These are phyloP conservation scores for Pseudocercospora fuligena DNA, from an alignment of 2,329 filamentous ascomycete species.

Conservation along the genomic window DNA sequence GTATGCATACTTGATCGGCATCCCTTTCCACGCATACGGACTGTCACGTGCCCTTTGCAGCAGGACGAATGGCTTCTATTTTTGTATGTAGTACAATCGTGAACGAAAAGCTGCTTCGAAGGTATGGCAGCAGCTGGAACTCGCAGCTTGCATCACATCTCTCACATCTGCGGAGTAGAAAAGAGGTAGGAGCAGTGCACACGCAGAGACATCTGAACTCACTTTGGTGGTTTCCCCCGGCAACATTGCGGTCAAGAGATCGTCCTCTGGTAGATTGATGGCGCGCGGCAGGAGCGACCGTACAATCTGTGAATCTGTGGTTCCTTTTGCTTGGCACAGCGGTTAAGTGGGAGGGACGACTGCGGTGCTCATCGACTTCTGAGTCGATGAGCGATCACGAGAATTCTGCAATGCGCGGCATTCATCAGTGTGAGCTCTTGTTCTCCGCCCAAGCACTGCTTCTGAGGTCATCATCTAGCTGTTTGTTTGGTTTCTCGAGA, in stretches of 20 bases:
- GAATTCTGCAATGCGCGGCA: not conserved
- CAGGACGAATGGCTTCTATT: no score
- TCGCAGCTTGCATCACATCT: not conserved
- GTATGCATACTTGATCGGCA: no score
- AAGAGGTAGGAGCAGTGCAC: not conserved
- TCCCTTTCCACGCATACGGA: no score
- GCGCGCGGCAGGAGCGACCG: constrained; percentile 7
- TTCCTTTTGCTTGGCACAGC: constrained; percentile 5
- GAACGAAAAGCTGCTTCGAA: not conserved
- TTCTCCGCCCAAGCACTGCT: not conserved
- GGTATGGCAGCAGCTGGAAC: no score
- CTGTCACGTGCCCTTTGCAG: no score
- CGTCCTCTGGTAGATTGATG: not conserved
- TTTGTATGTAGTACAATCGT: no score
- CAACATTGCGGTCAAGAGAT: constrained; percentile 7
- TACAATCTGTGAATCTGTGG: constrained; percentile 12
- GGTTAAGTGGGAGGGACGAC: not conserved
- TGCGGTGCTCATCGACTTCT: not conserved
- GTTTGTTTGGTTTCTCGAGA: constrained; percentile 2
- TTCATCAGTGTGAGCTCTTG: not conserved
- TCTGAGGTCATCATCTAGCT: not conserved
- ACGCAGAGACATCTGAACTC: not conserved
- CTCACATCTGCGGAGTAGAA: not conserved
- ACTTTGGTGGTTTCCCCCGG: not conserved
- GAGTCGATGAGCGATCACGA: not conserved